Base-by-base conservation (phyloP, 2,329 filamentous ascomycete genomes). In the Elsinoe arachidis region DNA sequence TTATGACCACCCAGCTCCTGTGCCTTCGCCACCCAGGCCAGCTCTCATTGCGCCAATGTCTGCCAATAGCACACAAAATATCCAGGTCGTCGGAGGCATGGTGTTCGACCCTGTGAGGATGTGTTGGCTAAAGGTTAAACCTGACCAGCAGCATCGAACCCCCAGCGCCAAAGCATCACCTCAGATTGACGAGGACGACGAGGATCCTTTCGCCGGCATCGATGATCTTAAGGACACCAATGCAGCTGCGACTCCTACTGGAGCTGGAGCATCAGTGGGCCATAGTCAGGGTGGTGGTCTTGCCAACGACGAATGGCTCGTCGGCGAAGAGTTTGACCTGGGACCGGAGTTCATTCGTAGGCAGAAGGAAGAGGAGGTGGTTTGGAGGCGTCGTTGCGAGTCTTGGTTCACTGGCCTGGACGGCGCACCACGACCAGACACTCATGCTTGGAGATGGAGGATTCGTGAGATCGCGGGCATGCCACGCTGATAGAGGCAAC, bases 51-150 rank as follows among this genome's bases (percentile, higher is more conserved):
- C 90, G 49, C 93, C 96, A 63, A 88, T 96, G 53, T 63, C 66
- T 41, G 64, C 64, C 63, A 88, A 87, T 56, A 85, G 64, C 23
- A 69, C 86, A 60, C 88, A 92, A 67, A 91, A 90, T 61, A 87
- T 96, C 12, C 91, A 96, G 72, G 87, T 96, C 35, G 90, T 96
- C 58, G 88, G 90, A n/a, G 90, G 90, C 64, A 99, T 99, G 93
- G 87, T 97, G 9, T 99, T 97, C 69, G 93, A 99, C 68, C 93
- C 93, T 2, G 86, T 90, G 61, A 89, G 89, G 65, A 97, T 99
- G 92, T 95, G 90, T 70, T 99, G 93, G 93, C 80, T 97, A 58
- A 96, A 96, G 71, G 77, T 93, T 60, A 59, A 59, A 26, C 62
- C 67, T 26, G 68, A 69, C 58, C 54, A 56, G 30, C 53, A 55